Conservation (phyloP, 2,329 filamentous ascomycete genomes). For the Xylaria sp. region DNA sequence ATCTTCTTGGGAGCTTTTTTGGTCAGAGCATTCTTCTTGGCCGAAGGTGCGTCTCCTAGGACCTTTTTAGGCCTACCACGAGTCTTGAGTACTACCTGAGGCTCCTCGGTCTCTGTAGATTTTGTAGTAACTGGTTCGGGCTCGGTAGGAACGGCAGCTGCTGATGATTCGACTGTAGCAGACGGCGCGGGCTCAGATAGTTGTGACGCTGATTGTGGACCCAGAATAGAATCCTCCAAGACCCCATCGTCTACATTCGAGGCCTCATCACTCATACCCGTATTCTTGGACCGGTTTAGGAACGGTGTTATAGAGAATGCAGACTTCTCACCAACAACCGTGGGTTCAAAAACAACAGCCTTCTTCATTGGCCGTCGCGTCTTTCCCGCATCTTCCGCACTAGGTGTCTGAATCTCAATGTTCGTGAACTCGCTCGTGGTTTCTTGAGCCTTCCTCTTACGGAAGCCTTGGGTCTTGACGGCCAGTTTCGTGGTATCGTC, state of each 20-base stretch:
- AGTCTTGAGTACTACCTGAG: constrained; percentile 52
- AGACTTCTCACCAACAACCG: constrained; percentile 83
- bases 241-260: constrained; percentile 45
- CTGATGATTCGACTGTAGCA: constrained; percentile 31
- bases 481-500: constrained; percentile 50
- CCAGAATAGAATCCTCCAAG: constrained; percentile 44
- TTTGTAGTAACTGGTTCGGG: constrained; percentile 39
- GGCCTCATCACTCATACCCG: constrained; percentile 63
- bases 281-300: constrained; percentile 76
- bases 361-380: constrained; percentile 63
- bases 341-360: constrained; percentile 65
- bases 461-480: constrained; percentile 53
- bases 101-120: constrained; percentile 41
- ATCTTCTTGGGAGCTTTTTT: constrained; percentile 48
- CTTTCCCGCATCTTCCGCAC: constrained; percentile 50
- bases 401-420: constrained; percentile 60
- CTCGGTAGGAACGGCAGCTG: constrained; percentile 34
- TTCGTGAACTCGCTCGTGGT: constrained; percentile 57
- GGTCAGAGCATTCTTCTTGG: constrained; percentile 57
- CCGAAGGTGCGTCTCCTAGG: constrained; percentile 58
- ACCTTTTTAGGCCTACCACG: constrained; percentile 61
- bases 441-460: constrained; percentile 61
- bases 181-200: constrained; percentile 6
- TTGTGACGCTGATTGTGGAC: constrained; percentile 33
- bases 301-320: constrained; percentile 95